phyloP scores from a whole-genome alignment of 805 yeast genomes.

The Candida succiphila region DNA sequence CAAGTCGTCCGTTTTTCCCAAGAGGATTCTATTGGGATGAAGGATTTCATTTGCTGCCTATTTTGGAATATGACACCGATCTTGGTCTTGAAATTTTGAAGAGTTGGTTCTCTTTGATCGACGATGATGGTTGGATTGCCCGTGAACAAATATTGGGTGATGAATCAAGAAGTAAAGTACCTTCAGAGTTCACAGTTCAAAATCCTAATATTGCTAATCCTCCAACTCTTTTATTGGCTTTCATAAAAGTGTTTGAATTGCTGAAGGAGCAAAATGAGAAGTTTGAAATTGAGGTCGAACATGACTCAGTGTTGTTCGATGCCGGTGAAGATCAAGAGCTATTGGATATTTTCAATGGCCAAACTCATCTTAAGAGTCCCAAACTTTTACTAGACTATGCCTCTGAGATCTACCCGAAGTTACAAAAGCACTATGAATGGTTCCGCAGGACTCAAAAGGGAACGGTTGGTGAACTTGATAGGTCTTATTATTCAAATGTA shows the following conservation, averaged over 20 bases:
- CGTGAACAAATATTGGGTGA: slow-evolving; percentile 90
- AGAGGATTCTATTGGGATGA: slow-evolving; percentile 99
- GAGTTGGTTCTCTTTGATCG: slow-evolving; percentile 83
- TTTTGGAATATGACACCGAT: slow-evolving; percentile 76
- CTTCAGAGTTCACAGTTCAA: slow-evolving; percentile 73
- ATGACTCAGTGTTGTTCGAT: not conserved
- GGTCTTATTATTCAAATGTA: slow-evolving; percentile 34
- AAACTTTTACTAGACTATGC: slow-evolving; percentile 52
- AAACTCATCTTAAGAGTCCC: slow-evolving; percentile 46
- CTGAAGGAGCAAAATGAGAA: slow-evolving; percentile 19
- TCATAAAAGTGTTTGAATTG: slow-evolving; percentile 44
- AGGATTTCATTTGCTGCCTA: slow-evolving; percentile 84
- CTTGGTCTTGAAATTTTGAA: slow-evolving; percentile 67
- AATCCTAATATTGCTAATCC: slow-evolving; percentile 91
- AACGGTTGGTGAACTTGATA: slow-evolving; percentile 57
- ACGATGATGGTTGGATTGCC: slow-evolving; percentile 93
- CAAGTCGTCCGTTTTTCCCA: slow-evolving; percentile 91
- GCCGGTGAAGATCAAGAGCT: slow-evolving; percentile 12
- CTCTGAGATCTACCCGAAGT: slow-evolving; percentile 59
- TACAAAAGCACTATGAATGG: slow-evolving; percentile 75
- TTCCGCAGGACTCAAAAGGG: slow-evolving; percentile 78
- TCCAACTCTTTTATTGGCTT: slow-evolving; percentile 78
- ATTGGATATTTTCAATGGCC: slow-evolving; percentile 25
- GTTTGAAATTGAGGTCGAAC: not conserved
- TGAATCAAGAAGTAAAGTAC: slow-evolving; percentile 85